Percentiles rank a stretch among this genome's conserved stretches.
Conservation (phyloP, 192 early-diverging fungal genomes). For the Phlyctochytrium arcticum region DNA sequence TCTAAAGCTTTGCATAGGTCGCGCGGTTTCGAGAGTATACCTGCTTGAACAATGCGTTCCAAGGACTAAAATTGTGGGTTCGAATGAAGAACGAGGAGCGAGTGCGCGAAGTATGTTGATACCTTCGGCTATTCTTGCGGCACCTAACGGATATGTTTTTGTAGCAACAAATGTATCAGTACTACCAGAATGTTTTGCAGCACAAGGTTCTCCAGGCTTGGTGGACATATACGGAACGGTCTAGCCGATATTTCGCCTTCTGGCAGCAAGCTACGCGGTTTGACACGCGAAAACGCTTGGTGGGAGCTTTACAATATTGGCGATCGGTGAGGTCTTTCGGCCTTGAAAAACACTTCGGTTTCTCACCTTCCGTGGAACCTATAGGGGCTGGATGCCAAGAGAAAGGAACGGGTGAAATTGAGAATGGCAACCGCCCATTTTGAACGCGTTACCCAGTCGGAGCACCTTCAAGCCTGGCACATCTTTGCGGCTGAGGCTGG, state of each 20-base stretch:
- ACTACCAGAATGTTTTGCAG: not conserved
- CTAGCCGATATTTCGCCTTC: not conserved
- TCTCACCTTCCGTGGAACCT: not conserved
- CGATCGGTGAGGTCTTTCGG: no score
- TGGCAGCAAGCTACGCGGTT: slow-evolving; percentile 12
- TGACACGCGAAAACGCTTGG: no score
- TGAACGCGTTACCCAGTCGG: not conserved
- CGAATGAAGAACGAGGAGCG: no score
- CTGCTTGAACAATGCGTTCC: no score
- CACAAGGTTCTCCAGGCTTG: slow-evolving; percentile 4
- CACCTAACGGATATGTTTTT: no score
- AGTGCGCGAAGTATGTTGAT: no score
- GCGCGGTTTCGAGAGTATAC: no score
- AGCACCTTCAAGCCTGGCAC: slow-evolving; percentile 1
- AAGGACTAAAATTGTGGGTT: no score
- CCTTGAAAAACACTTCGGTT: not conserved
- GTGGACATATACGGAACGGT: slow-evolving; percentile 15
- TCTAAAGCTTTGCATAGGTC: no score
- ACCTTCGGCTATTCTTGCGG: no score
- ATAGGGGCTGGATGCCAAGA: not conserved
- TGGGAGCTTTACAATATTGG: no score
- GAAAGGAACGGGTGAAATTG: slow-evolving; percentile 2
- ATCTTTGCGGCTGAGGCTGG: not conserved
- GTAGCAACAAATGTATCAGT: not conserved
- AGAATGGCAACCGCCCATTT: slow-evolving; percentile 11